A percentile compares a stretch with the other conserved stretches of the same genome.
Evolutionary conservation across 176 grass and related monocot genomes (phyloP).

Genomic region (Areca catechu): DNA sequence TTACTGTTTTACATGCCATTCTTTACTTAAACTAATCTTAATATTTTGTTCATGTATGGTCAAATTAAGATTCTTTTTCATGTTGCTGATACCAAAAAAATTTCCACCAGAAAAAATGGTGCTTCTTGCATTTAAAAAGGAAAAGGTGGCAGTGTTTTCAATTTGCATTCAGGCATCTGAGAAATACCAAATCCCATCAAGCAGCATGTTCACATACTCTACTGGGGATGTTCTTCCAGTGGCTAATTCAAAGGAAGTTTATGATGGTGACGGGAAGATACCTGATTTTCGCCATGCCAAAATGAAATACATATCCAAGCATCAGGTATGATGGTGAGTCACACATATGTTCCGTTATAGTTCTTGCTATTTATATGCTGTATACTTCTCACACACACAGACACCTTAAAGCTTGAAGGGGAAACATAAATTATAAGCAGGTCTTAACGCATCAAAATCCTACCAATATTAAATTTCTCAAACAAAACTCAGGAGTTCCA

Average conservation of each 20-base stretch:
- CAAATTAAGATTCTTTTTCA: too few species aligned
- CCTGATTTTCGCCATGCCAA: conserved; percentile 20
- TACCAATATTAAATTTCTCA: too few species aligned
- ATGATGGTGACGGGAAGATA: not conserved
- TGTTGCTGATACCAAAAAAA: not conserved
- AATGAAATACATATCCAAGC: conserved; percentile 40
- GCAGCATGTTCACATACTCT: not conserved
- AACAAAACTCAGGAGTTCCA: too few species aligned
- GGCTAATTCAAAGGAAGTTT: conserved; percentile 3
- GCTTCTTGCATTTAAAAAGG: not conserved
- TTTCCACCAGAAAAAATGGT: conserved; percentile 4
- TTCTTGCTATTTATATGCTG: not conserved
- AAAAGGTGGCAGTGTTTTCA: conserved; percentile 10
- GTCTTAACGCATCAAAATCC: too few species aligned
- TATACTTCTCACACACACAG: too few species aligned
- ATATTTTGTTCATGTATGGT: too few species aligned
- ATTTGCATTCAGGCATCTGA: not conserved
- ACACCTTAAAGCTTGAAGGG: too few species aligned
- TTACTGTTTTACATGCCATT: too few species aligned
- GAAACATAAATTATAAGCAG: too few species aligned
- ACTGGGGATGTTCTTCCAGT: conserved; percentile 10
- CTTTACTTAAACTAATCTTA: too few species aligned
- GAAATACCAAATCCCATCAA: conserved; percentile 13
- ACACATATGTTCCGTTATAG: conserved; percentile 22
- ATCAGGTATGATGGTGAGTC: conserved; percentile 99